Evolutionary conservation across 257 asterid species (phyloP).

Genomic region (Salvia miltiorrhiza): DNA sequence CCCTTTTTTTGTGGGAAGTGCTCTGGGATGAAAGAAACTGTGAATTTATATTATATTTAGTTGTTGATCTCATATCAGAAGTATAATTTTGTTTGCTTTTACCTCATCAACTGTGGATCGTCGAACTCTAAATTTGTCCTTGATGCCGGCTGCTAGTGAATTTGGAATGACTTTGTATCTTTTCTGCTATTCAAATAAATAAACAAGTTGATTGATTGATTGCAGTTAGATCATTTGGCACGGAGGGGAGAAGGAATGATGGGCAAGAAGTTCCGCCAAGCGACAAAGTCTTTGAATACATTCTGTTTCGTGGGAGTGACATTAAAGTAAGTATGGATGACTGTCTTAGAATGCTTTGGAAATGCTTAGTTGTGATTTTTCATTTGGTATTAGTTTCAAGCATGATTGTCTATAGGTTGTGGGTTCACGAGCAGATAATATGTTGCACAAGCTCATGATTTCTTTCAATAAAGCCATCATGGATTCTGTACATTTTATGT

Average conservation of each 20-base stretch:
- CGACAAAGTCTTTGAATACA: conserved; percentile 66
- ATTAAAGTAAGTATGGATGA: conserved; percentile 50
- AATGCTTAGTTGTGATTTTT: neutral
- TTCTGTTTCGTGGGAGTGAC: conserved; percentile 78
- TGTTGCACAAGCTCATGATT: neutral
- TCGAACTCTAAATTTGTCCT: neutral
- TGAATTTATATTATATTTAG: neutral
- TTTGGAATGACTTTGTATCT: neutral
- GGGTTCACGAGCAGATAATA: neutral
- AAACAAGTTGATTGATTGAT: conserved; percentile 6
- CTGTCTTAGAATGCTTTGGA: neutral
- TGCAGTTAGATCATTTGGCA: conserved; percentile 81
- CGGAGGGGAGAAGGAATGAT: conserved; percentile 71
- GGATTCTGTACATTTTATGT: neutral
- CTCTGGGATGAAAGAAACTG: neutral
- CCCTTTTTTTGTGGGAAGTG: neutral
- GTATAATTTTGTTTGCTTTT: neutral
- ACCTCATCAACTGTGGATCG: neutral
- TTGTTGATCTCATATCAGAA: conserved; percentile 1
- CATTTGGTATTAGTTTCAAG: neutral
- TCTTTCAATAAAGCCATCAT: neutral
- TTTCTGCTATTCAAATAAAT: neutral
- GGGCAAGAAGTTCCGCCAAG: conserved; percentile 75
- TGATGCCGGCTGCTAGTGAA: neutral
- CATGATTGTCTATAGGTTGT: neutral